Conservation (phyloP, 2,329 filamentous ascomycete species). For the Fusarium multiceps region DNA sequence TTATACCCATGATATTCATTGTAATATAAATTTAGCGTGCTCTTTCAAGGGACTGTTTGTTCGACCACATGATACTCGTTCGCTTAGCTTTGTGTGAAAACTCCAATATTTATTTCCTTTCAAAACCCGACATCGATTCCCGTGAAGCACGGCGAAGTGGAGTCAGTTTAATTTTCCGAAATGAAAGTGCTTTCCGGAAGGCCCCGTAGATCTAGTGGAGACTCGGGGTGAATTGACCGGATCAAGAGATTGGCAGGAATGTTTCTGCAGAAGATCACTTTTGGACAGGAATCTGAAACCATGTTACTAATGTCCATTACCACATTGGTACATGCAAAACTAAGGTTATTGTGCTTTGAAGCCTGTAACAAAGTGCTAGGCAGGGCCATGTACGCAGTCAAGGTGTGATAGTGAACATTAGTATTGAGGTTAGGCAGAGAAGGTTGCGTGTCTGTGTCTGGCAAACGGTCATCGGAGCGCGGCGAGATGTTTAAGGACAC, state of each 20-base stretch:
- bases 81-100: background rate
- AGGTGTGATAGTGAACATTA: background rate
- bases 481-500: background rate
- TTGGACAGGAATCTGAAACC: background rate
- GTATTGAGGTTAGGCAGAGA: constrained; percentile 15
- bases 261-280: background rate
- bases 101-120: background rate
- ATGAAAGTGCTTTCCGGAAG: constrained; percentile 13
- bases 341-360: background rate
- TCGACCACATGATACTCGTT: background rate
- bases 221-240: background rate
- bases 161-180: constrained; percentile 10
- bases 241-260: constrained; percentile 21
- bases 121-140: background rate
- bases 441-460: constrained; percentile 32
- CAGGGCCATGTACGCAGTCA: constrained; percentile 33
- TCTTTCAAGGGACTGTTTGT: constrained; percentile 11
- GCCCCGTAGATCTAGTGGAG: constrained; percentile 4
- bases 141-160: constrained; percentile 33
- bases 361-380: constrained; percentile 18
- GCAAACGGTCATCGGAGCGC: background rate
- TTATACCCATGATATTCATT: constrained; percentile 31
- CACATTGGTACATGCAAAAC: background rate
- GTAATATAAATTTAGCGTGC: constrained; percentile 38
- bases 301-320: background rate